These are phyloP conservation scores for Tulasnella sp. DNA, from an alignment of 768 basidiomycete species.

Conservation along the genomic window DNA sequence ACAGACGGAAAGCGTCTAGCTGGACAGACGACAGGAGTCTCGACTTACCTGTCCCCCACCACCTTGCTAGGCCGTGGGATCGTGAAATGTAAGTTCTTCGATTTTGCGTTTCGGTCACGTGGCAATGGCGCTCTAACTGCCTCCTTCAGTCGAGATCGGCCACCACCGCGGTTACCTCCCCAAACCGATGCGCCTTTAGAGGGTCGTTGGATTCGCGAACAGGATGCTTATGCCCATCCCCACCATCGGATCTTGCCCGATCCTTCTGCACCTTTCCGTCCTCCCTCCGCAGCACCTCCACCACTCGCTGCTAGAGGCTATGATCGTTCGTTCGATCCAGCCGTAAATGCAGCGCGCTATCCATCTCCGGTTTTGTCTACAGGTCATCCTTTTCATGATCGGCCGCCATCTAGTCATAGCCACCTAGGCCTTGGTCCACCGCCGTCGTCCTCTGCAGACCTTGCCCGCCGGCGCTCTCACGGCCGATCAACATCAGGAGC, in stretches of 20 bases:
- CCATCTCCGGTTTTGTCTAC: background rate
- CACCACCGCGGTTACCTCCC: background rate
- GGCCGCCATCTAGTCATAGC: background rate
- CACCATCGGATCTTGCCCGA: background rate
- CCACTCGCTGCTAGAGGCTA: background rate
- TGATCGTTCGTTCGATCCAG: too few relatives aligned
- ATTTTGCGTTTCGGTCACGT: background rate
- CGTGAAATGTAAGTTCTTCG: conserved; percentile 6
- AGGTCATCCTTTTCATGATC: background rate
- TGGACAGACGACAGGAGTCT: background rate
- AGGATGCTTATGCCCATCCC: background rate
- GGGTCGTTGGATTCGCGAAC: background rate
- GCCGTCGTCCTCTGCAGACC: background rate
- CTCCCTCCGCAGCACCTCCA: background rate
- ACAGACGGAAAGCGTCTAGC: background rate
- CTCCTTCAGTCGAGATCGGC: background rate
- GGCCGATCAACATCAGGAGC: background rate
- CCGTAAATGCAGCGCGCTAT: background rate
- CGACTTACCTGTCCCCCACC: background rate
- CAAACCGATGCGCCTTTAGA: background rate
- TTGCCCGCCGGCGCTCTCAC: background rate
- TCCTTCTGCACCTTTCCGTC: background rate
- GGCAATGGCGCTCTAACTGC: background rate
- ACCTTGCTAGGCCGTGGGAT: conserved; percentile 1
- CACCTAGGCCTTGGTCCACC: background rate